phyloP scores from a whole-genome alignment of 805 yeast genomes.

The Sugiyamaella floridensis region DNA sequence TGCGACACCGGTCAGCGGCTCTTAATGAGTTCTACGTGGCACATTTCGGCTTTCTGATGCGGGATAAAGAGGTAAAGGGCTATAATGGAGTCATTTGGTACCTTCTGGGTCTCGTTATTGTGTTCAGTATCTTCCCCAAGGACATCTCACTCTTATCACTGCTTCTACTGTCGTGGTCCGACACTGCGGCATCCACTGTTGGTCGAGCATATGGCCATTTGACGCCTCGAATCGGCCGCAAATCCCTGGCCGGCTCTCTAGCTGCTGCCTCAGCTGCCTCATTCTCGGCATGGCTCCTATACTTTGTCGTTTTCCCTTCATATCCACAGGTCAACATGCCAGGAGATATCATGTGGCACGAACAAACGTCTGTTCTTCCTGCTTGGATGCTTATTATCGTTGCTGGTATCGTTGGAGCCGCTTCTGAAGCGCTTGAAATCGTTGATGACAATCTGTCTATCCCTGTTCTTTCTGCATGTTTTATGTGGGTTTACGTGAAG shows the following conservation, averaged over 20 bases:
- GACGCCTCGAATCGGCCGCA: slow-evolving; percentile 70
- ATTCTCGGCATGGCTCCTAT: slow-evolving; percentile 55
- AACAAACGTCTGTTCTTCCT: slow-evolving; percentile 50
- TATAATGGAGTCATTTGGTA: slow-evolving; percentile 86
- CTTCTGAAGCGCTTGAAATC: slow-evolving; percentile 77
- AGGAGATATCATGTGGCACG: slow-evolving; percentile 59
- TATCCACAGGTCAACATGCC: slow-evolving; percentile 45
- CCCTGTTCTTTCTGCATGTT: slow-evolving; percentile 74
- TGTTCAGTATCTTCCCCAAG: slow-evolving; percentile 64
- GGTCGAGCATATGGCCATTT: slow-evolving; percentile 82
- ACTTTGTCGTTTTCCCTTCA: slow-evolving; percentile 65
- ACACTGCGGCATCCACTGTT: slow-evolving; percentile 91
- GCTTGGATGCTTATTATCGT: slow-evolving; percentile 48
- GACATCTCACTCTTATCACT: slow-evolving; percentile 76
- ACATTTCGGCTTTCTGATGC: slow-evolving; percentile 71
- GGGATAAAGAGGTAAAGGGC: slow-evolving; percentile 65
- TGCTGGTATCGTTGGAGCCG: slow-evolving; percentile 76
- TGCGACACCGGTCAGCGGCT: slow-evolving; percentile 55
- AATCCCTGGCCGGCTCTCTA: slow-evolving; percentile 82
- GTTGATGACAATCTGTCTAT: slow-evolving; percentile 93
- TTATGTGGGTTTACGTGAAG: slow-evolving; percentile 46
- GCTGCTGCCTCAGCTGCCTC: slow-evolving; percentile 81
- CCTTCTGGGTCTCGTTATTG: slow-evolving; percentile 66
- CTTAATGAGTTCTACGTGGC: slow-evolving; percentile 64
- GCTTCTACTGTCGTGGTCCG: slow-evolving; percentile 88